Evolutionary conservation across 805 yeast species (phyloP).

Genomic region (Geotrichum ghanense): DNA sequence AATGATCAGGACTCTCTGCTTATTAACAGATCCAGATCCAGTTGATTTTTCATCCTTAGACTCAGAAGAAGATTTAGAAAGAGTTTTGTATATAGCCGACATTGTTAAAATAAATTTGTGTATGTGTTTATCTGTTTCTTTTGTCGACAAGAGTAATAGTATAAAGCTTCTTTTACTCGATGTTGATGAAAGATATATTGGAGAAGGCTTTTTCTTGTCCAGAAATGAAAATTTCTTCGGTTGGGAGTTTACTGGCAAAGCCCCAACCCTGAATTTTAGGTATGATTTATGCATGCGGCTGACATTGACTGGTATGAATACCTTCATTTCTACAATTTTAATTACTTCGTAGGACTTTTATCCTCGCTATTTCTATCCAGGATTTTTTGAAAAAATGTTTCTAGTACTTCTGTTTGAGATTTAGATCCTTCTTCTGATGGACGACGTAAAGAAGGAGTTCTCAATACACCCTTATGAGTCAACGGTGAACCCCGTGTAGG

Average conservation of each 20-base stretch:
- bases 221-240: slow-evolving; percentile 2
- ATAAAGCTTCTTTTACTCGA: too few species aligned
- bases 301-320: too few species aligned
- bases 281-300: background rate
- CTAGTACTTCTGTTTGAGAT: slow-evolving; percentile 16
- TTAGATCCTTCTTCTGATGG: slow-evolving; percentile 4
- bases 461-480: background rate
- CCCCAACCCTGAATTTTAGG: background rate
- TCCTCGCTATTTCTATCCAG: slow-evolving; percentile 11
- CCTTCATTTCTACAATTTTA: too few species aligned
- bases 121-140: too few species aligned
- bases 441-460: slow-evolving; percentile 1
- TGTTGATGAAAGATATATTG: too few species aligned
- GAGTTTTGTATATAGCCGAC: slow-evolving; percentile 66
- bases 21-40: slow-evolving; percentile 49
- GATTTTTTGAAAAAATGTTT: slow-evolving; percentile 18
- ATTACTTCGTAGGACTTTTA: too few species aligned
- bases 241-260: background rate
- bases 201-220: slow-evolving; percentile 3
- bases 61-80: slow-evolving; percentile 32
- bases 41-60: slow-evolving; percentile 21
- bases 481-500: background rate
- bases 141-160: too few species aligned
- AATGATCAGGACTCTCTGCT: slow-evolving; percentile 78
- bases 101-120: too few species aligned